Evolutionary conservation across 768 basidiomycete species (phyloP).

Genomic region (Mycena amicta): DNA sequence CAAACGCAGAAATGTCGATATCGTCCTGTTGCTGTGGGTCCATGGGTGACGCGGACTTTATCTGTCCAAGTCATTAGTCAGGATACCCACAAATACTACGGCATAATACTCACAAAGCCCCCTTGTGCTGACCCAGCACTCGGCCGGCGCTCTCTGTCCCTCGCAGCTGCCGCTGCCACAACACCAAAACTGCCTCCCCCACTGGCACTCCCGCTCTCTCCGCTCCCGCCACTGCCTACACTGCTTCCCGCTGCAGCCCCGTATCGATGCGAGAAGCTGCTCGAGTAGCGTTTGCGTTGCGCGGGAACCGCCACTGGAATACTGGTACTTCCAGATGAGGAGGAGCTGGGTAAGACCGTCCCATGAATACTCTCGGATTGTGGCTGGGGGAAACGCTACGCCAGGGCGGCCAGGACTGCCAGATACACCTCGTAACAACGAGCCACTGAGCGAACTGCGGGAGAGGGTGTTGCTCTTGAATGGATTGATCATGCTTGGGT

Average conservation of each 20-base stretch:
- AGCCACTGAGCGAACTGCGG: constrained; percentile 14
- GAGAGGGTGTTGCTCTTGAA: constrained; percentile 35
- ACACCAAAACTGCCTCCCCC: constrained; percentile 39
- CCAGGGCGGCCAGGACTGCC: constrained; percentile 15
- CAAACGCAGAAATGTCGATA: constrained; percentile 78
- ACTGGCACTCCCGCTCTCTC: constrained; percentile 33
- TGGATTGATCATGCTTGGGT: constrained; percentile 21
- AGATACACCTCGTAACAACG: constrained; percentile 15
- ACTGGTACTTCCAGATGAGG: constrained; percentile 8
- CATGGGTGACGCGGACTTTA: constrained; percentile 4
- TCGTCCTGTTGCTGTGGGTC: constrained; percentile 46
- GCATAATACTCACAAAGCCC: constrained; percentile 14
- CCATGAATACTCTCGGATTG: not conserved
- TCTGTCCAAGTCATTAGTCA: not conserved
- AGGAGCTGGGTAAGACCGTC: not conserved
- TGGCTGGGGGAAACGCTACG: constrained; percentile 16
- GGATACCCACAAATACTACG: not conserved
- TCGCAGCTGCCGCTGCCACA: constrained; percentile 18
- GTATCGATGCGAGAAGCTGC: constrained; percentile 78
- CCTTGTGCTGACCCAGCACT: constrained; percentile 8
- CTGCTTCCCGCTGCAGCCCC: constrained; percentile 37
- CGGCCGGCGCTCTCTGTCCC: not conserved
- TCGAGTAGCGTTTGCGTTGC: constrained; percentile 68
- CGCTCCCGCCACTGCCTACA: constrained; percentile 40
- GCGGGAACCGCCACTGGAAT: constrained; percentile 24